Base-by-base conservation (phyloP, 306 rosid genomes). In the Lupinus albus region DNA sequence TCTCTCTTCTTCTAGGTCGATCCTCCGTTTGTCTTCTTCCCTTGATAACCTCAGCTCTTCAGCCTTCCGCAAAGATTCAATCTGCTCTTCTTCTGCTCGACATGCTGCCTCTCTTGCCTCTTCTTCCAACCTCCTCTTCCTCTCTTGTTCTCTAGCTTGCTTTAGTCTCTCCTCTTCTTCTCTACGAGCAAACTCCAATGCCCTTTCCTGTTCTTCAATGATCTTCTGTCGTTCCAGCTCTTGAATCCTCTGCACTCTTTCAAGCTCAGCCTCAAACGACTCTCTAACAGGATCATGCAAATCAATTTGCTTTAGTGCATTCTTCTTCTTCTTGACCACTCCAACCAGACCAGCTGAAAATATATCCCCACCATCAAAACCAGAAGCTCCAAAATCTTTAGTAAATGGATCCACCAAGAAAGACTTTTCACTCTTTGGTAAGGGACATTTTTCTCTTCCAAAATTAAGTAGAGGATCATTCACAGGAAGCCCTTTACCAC, bases 241-340 rank as follows among this genome's bases (percentile, higher is more conserved):
- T 82, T 93, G 98, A 86, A 89, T 72, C 83, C 85, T 91, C 85
- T 93, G 98, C 81, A 93, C 98, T 81, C 92, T 93, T 87, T 89
- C 95, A 73, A 93, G 96, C 76, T 93, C 97, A 13, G 98, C 98
- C 89, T 93, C 98, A 70, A 93, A 93, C 1, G 96, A 93, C 54
- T 93, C 98, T 62, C 98, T 89, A 38, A 80, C 94, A 58, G 96
- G 93, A 81, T 93, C 98, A 76, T 88, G 95, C 56, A 86, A 93
- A 77, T 93, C 91, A 78, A 79, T 83, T 76, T 89, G 95, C 68
- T 78, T 87, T 49, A 73, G 56, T 67, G 75, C 75, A 72, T 93
- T 95, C 80, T 93, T 93, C 81, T 93, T 93, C 85, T 86, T 89
- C 87, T 86, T 93, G 33, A 89, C 86, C 73, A 92, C 84, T 69